A percentile compares a stretch with the other conserved stretches of the same genome.
Conservation (phyloP, 2,329 filamentous ascomycete species). For the Rutstroemia sydowiana region DNA sequence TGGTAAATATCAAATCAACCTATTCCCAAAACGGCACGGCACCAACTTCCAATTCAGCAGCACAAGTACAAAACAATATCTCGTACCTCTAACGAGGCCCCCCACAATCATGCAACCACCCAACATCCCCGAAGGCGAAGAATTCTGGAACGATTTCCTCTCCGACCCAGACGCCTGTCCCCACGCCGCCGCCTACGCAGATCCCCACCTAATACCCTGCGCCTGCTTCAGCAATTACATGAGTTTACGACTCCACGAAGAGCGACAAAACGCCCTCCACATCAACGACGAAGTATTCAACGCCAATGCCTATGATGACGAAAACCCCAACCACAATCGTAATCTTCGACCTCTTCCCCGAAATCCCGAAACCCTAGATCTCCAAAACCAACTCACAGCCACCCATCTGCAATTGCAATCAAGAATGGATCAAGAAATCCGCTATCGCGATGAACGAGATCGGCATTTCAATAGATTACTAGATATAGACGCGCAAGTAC, state of each 20-base stretch:
- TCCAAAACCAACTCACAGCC: not conserved
- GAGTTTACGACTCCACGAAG: not conserved
- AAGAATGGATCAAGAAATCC: conserved; percentile 1
- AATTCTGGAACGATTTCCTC: not conserved
- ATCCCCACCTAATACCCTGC: not conserved
- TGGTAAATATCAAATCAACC: too few species aligned
- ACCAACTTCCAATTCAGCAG: not conserved
- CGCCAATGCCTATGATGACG: too few species aligned
- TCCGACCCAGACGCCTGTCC: not conserved
- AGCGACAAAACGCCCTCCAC: not conserved
- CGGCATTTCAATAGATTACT: conserved; percentile 5
- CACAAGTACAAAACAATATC: not conserved
- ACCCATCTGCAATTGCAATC: not conserved
- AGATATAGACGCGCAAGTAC: conserved; percentile 3
- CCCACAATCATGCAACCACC: not conserved
- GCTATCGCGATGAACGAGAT: conserved; percentile 3
- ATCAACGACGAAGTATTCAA: too few species aligned
- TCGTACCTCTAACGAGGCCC: not conserved
- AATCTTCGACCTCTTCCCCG: not conserved
- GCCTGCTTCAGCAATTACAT: not conserved
- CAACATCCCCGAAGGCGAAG: not conserved
- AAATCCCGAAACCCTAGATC: not conserved
- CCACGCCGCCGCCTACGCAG: not conserved
- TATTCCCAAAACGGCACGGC: not conserved
- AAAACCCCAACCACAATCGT: not conserved